Conservation (phyloP, 2,329 filamentous ascomycete genomes). For the Pezicula rhizophila region DNA sequence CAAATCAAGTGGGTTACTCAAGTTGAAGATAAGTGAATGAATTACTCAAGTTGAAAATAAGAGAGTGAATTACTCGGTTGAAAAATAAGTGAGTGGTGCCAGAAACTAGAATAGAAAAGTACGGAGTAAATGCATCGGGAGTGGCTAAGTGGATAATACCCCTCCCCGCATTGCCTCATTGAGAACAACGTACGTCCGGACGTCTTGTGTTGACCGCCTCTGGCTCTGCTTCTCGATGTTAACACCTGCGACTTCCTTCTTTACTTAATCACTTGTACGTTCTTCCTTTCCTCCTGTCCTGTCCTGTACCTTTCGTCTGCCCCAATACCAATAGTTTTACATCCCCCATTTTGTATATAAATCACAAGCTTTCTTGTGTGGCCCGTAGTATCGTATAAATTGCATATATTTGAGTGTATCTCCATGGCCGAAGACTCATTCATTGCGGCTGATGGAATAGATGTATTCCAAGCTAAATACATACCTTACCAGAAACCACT, state of each 20-base stretch:
- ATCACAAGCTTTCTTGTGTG: neutral
- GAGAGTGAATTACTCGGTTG: too few species aligned
- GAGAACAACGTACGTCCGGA: too few species aligned
- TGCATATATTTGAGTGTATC: neutral
- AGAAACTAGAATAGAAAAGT: too few species aligned
- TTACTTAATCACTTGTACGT: neutral
- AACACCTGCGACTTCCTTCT: neutral
- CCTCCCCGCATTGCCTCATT: neutral
- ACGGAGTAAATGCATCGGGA: neutral
- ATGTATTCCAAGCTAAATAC: slow-evolving; percentile 26
- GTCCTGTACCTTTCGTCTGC: neutral
- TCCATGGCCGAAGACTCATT: slow-evolving; percentile 4
- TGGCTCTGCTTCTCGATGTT: too few species aligned
- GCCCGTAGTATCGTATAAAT: too few species aligned
- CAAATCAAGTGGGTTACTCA: neutral
- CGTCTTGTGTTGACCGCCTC: too few species aligned
- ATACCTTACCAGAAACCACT: slow-evolving; percentile 26
- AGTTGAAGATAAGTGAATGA: too few species aligned
- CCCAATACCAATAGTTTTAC: neutral
- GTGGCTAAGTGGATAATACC: neutral
- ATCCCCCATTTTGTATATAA: neutral
- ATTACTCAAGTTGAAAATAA: too few species aligned
- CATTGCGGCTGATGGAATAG: slow-evolving; percentile 24
- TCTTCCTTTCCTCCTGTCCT: slow-evolving; percentile 2
- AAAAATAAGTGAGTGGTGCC: too few species aligned